phyloP scores from a whole-genome alignment of 495 filamentous ascomycete genomes.

The Xylaria cubensis region DNA sequence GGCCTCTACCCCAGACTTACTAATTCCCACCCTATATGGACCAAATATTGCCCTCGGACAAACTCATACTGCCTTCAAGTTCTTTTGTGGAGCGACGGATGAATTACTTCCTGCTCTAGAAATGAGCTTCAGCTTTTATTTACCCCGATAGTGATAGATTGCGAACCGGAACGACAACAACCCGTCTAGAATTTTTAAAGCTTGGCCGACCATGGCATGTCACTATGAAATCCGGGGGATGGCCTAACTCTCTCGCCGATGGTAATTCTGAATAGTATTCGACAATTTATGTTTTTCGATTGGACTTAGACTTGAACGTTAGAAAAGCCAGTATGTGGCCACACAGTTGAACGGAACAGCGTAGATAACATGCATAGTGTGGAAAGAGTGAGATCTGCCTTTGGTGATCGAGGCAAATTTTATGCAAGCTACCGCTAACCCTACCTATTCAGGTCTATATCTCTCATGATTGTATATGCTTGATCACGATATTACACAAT shows the following conservation, averaged over 20 bases:
- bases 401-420: not conserved
- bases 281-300: not conserved
- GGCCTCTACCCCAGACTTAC: not conserved
- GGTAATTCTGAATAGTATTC: not conserved
- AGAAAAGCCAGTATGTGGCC: too few species aligned
- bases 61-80: not conserved
- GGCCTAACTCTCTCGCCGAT: not conserved
- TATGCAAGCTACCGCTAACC: not conserved
- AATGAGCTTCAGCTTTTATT: not conserved
- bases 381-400: not conserved
- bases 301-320: not conserved
- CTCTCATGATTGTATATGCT: too few species aligned
- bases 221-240: not conserved
- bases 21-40: not conserved
- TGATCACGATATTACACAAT: too few species aligned
- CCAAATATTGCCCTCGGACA: not conserved
- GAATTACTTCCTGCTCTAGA: not conserved
- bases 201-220: not conserved
- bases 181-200: not conserved
- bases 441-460: too few species aligned
- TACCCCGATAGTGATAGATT: not conserved
- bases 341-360: not conserved
- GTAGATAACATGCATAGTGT: not conserved
- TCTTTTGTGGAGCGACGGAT: constrained; percentile 11
- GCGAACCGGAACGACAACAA: not conserved